A percentile compares a stretch with the other conserved stretches of the same genome.
These are phyloP conservation scores for Pseudocercospora fijiensis DNA, from an alignment of 2,329 filamentous ascomycete genomes.

Conservation along the genomic window DNA sequence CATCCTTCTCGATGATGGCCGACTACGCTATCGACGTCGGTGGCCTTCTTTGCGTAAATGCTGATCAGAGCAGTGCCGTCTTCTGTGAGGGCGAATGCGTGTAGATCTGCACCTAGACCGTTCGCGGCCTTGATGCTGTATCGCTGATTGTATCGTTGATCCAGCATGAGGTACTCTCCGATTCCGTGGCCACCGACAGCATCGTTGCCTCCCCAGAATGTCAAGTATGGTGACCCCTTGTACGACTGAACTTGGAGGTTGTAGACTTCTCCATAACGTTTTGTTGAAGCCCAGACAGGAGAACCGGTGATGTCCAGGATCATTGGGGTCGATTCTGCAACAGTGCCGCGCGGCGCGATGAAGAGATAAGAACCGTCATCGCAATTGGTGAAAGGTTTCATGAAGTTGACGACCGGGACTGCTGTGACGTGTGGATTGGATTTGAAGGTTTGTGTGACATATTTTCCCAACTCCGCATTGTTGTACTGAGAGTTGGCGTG, in stretches of 20 bases:
- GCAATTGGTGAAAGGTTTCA: conserved; percentile 34
- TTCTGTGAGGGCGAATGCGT: conserved; percentile 44
- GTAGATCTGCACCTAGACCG: conserved; percentile 42
- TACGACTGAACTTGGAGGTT: conserved; percentile 50
- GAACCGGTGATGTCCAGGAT: conserved; percentile 22
- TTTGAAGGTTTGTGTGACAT: conserved; percentile 39
- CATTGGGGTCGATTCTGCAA: conserved; percentile 21
- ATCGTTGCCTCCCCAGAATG: conserved; percentile 52
- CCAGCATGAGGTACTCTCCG: conserved; percentile 49
- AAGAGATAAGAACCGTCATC: conserved; percentile 36
- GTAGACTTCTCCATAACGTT: conserved; percentile 43
- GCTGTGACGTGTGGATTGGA: conserved; percentile 36
- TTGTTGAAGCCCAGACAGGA: conserved; percentile 22
- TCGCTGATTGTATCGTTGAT: conserved; percentile 35
- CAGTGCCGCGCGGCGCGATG: conserved; percentile 30
- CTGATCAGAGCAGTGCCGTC: conserved; percentile 46
- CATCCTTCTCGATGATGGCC: conserved; percentile 36
- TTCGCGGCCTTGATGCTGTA: conserved; percentile 42
- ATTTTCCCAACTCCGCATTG: conserved; percentile 38
- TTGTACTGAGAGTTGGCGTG: conserved; percentile 36
- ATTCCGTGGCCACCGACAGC: conserved; percentile 50
- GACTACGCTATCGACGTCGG: conserved; percentile 22
- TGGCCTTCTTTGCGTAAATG: conserved; percentile 36
- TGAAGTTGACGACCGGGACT: conserved; percentile 36
- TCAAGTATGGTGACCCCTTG: conserved; percentile 47